Evolutionary conservation across 768 basidiomycete species (phyloP).

Genomic region (Boletus vinaceobasis): DNA sequence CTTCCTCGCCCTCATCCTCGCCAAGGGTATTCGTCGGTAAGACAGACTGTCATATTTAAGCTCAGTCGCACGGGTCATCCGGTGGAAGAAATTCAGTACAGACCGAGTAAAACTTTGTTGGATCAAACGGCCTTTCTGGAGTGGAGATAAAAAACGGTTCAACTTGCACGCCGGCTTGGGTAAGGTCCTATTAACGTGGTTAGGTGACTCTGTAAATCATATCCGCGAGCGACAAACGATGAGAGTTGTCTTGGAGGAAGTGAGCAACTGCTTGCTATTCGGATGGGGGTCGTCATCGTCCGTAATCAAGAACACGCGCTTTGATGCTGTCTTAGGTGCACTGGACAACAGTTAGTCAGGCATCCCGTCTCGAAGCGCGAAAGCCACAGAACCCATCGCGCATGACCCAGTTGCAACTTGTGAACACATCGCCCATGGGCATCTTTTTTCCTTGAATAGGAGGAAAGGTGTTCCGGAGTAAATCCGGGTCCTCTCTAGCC

Average conservation of each 20-base stretch:
- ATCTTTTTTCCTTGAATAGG: slow-evolving; percentile 56
- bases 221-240: slow-evolving; percentile 41
- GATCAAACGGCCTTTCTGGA: slow-evolving; percentile 62
- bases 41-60: slow-evolving; percentile 45
- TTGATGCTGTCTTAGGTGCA: slow-evolving; percentile 84
- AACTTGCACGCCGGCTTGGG: slow-evolving; percentile 71
- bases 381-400: slow-evolving; percentile 65
- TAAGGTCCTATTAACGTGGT: slow-evolving; percentile 58
- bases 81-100: slow-evolving; percentile 18
- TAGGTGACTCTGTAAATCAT: neutral
- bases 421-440: slow-evolving; percentile 87
- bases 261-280: slow-evolving; percentile 56
- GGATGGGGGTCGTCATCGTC: slow-evolving; percentile 54
- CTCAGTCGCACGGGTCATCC: slow-evolving; percentile 6
- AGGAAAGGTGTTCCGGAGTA: slow-evolving; percentile 58
- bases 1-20: slow-evolving; percentile 44
- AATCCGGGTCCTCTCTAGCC: slow-evolving; percentile 59
- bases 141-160: slow-evolving; percentile 89
- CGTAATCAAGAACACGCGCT: slow-evolving; percentile 90
- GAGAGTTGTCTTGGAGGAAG: slow-evolving; percentile 69
- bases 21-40: slow-evolving; percentile 49
- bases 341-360: slow-evolving; percentile 35
- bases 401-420: slow-evolving; percentile 84
- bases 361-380: slow-evolving; percentile 13
- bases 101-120: slow-evolving; percentile 77